Evolutionary conservation across 495 filamentous ascomycete species (phyloP).

Genomic region (Cercophora samala): DNA sequence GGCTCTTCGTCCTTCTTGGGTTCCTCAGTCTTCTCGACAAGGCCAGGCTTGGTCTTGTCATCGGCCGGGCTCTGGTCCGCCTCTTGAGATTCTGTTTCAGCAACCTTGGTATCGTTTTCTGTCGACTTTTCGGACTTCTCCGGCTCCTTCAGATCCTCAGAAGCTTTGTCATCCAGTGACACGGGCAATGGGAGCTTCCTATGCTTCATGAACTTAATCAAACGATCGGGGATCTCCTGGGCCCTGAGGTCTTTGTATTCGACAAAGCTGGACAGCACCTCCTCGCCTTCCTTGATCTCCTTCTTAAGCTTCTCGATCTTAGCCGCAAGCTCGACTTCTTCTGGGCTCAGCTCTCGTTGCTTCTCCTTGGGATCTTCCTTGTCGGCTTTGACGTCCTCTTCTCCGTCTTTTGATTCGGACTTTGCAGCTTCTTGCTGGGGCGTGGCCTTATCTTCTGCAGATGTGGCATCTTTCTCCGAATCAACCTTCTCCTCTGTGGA

Average conservation of each 20-base stretch:
- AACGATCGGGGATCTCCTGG: not conserved
- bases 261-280: not conserved
- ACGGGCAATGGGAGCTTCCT: not conserved
- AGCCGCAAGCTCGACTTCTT: not conserved
- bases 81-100: not conserved
- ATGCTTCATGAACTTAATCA: not conserved
- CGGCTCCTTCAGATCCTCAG: not conserved
- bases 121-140: not conserved
- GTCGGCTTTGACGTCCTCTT: not conserved
- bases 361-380: not conserved
- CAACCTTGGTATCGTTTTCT: not conserved
- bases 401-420: not conserved
- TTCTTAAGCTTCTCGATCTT: not conserved
- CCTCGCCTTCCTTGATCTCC: not conserved
- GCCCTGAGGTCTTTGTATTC: not conserved
- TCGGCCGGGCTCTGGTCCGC: not conserved
- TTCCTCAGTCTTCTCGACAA: not conserved
- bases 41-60: not conserved
- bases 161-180: not conserved
- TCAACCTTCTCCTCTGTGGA: no score
- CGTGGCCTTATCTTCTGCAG: not conserved
- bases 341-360: not conserved
- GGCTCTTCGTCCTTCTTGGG: no score
- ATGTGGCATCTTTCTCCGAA: not conserved
- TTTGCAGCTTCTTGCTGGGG: not conserved